phyloP scores from a whole-genome alignment of 768 basidiomycete species.

The Chalciporus chontae region DNA sequence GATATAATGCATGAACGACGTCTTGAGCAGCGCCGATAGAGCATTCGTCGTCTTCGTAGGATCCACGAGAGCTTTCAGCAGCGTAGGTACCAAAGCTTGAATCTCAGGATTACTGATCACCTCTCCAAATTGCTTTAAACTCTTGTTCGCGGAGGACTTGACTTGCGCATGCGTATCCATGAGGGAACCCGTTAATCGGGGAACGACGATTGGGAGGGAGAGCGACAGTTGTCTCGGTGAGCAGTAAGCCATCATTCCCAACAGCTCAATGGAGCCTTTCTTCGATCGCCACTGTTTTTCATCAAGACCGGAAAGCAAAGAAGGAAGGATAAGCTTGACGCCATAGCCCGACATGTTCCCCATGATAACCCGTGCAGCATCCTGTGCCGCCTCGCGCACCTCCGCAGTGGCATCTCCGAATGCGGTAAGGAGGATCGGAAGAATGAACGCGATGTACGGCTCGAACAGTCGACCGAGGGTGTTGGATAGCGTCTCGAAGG shows the following conservation, averaged over 20 bases:
- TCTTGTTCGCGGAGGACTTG: constrained; percentile 86
- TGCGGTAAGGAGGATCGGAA: constrained; percentile 76
- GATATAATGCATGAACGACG: constrained; percentile 96
- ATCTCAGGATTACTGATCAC: constrained; percentile 98
- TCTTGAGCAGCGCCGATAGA: constrained; percentile 81
- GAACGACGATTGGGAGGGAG: constrained; percentile 94
- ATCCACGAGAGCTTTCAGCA: constrained; percentile 94
- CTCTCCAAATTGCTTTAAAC: constrained; percentile 96
- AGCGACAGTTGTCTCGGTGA: constrained; percentile 92
- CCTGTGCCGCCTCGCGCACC: constrained; percentile 91
- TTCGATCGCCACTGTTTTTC: constrained; percentile 99
- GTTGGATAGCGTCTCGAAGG: constrained; percentile 85
- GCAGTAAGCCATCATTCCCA: constrained; percentile 99
- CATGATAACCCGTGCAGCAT: constrained; percentile 94
- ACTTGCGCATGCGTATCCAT: constrained; percentile 99
- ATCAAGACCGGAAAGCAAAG: constrained; percentile 84
- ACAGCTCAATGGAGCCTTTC: constrained; percentile 92
- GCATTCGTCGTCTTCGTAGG: constrained; percentile 88
- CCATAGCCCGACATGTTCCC: constrained; percentile 91
- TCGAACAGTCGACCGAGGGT: constrained; percentile 90
- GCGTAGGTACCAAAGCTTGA: constrained; percentile 79
- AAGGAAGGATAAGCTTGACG: constrained; percentile 91
- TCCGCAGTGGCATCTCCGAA: constrained; percentile 87
- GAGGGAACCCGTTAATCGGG: constrained; percentile 88
- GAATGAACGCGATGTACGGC: constrained; percentile 81